Percentiles rank a stretch among this genome's conserved stretches.
phyloP scores from a whole-genome alignment of 768 basidiomycete genomes.

The Baorangia bicolor region DNA sequence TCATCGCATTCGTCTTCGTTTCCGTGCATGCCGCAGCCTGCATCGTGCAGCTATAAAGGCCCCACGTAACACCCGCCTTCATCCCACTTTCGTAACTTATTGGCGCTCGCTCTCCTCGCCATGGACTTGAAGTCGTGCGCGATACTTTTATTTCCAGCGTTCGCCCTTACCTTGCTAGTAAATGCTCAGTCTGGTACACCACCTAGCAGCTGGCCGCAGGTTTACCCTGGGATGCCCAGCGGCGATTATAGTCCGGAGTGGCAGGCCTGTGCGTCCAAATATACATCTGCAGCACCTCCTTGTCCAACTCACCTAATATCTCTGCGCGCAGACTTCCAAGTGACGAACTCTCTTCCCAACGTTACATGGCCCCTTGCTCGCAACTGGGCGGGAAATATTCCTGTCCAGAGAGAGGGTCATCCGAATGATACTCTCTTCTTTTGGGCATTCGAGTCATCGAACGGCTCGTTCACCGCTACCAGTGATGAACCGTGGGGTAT shows the following conservation, averaged over 20 bases:
- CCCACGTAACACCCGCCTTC: background rate
- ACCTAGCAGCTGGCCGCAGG: constrained; percentile 39
- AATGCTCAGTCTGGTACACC: constrained; percentile 26
- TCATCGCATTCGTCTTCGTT: too few species aligned
- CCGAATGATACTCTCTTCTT: constrained; percentile 69
- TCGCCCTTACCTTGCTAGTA: constrained; percentile 7
- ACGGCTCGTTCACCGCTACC: constrained; percentile 52
- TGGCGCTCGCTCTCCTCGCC: constrained; percentile 1
- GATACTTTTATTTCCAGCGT: background rate
- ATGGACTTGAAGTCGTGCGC: constrained; percentile 23
- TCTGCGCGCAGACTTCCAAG: constrained; percentile 52
- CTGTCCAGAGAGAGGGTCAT: constrained; percentile 56
- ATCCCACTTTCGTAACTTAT: constrained; percentile 4
- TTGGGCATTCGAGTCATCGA: constrained; percentile 55
- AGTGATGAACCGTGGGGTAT: constrained; percentile 64
- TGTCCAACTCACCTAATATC: background rate
- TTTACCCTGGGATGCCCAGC: constrained; percentile 42
- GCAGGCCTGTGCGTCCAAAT: constrained; percentile 54
- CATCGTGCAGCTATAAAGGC: constrained; percentile 9
- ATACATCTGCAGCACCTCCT: background rate
- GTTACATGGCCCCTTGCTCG: constrained; percentile 52
- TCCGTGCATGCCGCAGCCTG: background rate
- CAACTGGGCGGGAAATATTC: constrained; percentile 65
- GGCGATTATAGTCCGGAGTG: constrained; percentile 54
- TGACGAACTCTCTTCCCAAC: constrained; percentile 56